A percentile compares a stretch with the other conserved stretches of the same genome.
Conservation (phyloP, 176 grass and related monocot genomes). For the Musa acuminata region DNA sequence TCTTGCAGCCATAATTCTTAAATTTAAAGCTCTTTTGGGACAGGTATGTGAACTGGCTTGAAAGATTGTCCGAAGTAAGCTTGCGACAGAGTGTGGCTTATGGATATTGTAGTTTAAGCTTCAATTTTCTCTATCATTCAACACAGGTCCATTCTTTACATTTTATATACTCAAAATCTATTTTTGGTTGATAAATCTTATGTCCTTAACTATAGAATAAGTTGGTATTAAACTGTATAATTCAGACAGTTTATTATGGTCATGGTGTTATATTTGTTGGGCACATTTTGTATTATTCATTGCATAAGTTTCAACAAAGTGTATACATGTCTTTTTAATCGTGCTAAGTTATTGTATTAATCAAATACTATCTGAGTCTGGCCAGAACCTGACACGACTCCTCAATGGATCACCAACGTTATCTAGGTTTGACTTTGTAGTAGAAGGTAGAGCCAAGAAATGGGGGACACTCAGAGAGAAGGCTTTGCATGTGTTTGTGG, state of each 20-base stretch:
- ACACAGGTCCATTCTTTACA: constrained; percentile 54
- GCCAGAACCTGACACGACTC: no score
- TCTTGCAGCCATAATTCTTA: constrained; percentile 2
- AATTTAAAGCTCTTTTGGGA: constrained; percentile 30
- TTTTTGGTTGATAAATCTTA: not conserved
- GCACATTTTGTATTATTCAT: not conserved
- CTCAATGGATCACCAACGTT: not conserved
- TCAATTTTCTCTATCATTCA: constrained; percentile 96
- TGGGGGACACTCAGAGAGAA: not conserved
- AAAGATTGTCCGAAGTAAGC: constrained; percentile 73
- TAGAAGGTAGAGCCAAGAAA: not conserved
- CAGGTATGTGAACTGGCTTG: constrained; percentile 85
- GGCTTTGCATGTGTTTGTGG: not conserved
- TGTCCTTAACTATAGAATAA: no score
- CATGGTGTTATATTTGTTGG: not conserved
- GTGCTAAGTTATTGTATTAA: no score
- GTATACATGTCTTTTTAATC: no score
- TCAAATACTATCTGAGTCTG: no score
- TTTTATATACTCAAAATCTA: not conserved
- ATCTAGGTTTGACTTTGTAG: not conserved
- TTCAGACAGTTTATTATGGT: no score
- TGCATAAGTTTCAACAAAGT: no score
- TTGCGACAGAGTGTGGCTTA: constrained; percentile 91
- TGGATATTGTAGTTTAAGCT: constrained; percentile 90
- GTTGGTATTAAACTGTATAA: no score